Percentiles rank a stretch among this genome's conserved stretches.
phyloP scores from a whole-genome alignment of 1,139 yeast species.

The Kazachstania sp. region DNA sequence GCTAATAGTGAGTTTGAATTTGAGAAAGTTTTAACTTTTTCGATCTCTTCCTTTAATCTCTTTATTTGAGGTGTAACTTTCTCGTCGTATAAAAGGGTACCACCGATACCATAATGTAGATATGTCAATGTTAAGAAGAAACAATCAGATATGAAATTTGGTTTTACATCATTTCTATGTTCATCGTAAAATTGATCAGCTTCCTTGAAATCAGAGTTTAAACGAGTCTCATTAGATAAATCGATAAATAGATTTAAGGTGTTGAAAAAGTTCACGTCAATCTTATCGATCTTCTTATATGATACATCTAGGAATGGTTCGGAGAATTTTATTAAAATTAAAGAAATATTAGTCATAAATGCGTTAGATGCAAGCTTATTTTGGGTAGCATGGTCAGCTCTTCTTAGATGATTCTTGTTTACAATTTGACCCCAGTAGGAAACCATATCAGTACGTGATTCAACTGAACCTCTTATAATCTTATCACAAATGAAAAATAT shows the following conservation, averaged over 20 bases:
- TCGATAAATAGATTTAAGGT: slow-evolving; percentile 44
- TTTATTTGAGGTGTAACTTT: slow-evolving; percentile 38
- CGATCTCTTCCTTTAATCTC: slow-evolving; percentile 41
- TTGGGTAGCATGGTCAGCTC: slow-evolving; percentile 76
- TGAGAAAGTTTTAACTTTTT: slow-evolving; percentile 22
- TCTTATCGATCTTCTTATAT: slow-evolving; percentile 60
- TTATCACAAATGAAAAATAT: slow-evolving; percentile 63
- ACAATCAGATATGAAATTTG: slow-evolving; percentile 83
- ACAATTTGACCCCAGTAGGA: slow-evolving; percentile 63
- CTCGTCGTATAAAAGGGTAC: slow-evolving; percentile 52
- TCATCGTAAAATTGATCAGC: slow-evolving; percentile 48
- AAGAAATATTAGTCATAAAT: slow-evolving; percentile 67
- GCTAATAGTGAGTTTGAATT: slow-evolving; percentile 26
- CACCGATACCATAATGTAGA: slow-evolving; percentile 85
- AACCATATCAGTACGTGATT: slow-evolving; percentile 55
- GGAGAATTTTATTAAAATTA: slow-evolving; percentile 60
- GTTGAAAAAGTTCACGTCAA: slow-evolving; percentile 59
- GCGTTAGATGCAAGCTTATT: slow-evolving; percentile 67
- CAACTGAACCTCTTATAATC: slow-evolving; percentile 65
- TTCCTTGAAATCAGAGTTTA: slow-evolving; percentile 67
- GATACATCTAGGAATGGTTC: slow-evolving; percentile 75
- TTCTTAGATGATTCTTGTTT: slow-evolving; percentile 75
- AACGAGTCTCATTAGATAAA: slow-evolving; percentile 71
- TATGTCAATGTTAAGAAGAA: slow-evolving; percentile 73
- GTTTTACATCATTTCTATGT: slow-evolving; percentile 27